phyloP scores from a whole-genome alignment of 352 stramenopile species.

The Hyaloperonospora arabidopsidis region DNA sequence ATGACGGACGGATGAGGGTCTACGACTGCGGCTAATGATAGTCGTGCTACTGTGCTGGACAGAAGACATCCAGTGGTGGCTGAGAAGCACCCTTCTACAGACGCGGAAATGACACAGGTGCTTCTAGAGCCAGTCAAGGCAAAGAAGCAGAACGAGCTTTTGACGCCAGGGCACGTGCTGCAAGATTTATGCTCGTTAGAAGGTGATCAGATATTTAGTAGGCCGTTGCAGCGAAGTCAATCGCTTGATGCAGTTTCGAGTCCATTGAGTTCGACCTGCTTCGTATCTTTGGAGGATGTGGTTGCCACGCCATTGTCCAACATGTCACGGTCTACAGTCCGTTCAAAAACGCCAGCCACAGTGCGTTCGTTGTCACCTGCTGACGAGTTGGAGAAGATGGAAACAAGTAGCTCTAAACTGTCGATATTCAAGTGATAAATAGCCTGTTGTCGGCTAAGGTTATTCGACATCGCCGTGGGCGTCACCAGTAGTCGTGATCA shows the following conservation, averaged over 20 bases:
- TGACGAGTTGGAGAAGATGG: slow-evolving; percentile 56
- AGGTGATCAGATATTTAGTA: slow-evolving; percentile 17
- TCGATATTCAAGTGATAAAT: slow-evolving; percentile 28
- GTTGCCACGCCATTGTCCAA: slow-evolving; percentile 17
- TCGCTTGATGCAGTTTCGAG: slow-evolving; percentile 21
- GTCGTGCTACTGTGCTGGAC: neutral
- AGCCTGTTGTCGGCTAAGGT: too few species aligned
- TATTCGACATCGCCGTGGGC: too few species aligned
- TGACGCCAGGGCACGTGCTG: too few species aligned
- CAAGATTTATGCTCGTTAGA: too few species aligned
- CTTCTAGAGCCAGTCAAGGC: too few species aligned
- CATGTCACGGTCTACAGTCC: slow-evolving; percentile 19
- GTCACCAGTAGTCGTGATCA: too few species aligned
- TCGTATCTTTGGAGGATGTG: slow-evolving; percentile 31
- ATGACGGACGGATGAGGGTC: slow-evolving; percentile 12
- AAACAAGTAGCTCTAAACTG: slow-evolving; percentile 37
- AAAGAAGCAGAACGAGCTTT: too few species aligned
- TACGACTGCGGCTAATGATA: slow-evolving; percentile 1
- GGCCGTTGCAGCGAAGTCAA: slow-evolving; percentile 30
- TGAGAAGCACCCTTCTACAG: neutral
- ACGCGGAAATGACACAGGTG: too few species aligned
- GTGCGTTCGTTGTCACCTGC: slow-evolving; percentile 45
- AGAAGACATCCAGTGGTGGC: slow-evolving; percentile 7
- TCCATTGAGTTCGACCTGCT: slow-evolving; percentile 25
- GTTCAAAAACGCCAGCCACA: slow-evolving; percentile 15